Percentiles rank a stretch among this genome's conserved stretches.
These are phyloP conservation scores for Fusarium illudens DNA, from an alignment of 2,329 filamentous ascomycete species.

Conservation along the genomic window DNA sequence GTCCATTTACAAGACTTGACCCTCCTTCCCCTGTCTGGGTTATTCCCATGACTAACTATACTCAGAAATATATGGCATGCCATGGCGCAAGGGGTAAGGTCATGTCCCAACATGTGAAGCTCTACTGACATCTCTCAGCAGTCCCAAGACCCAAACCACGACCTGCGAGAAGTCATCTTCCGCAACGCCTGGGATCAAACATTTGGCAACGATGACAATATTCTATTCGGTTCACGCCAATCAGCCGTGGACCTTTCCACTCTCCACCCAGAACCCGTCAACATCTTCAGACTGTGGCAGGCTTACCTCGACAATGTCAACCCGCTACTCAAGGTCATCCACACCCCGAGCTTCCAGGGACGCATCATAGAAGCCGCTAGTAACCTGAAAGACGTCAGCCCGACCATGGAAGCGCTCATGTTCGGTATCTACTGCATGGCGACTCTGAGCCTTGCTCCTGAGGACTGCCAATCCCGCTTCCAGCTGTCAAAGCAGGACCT, in stretches of 20 bases:
- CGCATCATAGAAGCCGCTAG: conserved; percentile 60
- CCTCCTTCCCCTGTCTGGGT: too few relatives aligned
- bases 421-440: conserved; percentile 61
- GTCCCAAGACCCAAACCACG: conserved; percentile 8
- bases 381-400: conserved; percentile 50
- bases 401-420: conserved; percentile 62
- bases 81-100: conserved; percentile 54
- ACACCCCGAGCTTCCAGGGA: conserved; percentile 62
- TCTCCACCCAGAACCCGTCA: conserved; percentile 58
- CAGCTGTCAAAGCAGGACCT: conserved; percentile 52
- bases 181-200: conserved; percentile 57
- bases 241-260: conserved; percentile 54
- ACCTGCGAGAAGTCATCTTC: conserved; percentile 42
- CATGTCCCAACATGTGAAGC: background rate
- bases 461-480: conserved; percentile 55
- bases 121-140: background rate
- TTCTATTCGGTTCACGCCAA: conserved; percentile 61
- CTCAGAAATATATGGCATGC: conserved; percentile 57
- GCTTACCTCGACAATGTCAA: conserved; percentile 66
- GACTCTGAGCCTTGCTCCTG: conserved; percentile 51
- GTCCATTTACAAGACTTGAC: background rate
- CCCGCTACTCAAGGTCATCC: conserved; percentile 66
- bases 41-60: background rate
- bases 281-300: conserved; percentile 64
- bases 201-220: conserved; percentile 53